Base-by-base conservation (phyloP, 179 eudicot genomes). In the Patellifolia procumbens region DNA sequence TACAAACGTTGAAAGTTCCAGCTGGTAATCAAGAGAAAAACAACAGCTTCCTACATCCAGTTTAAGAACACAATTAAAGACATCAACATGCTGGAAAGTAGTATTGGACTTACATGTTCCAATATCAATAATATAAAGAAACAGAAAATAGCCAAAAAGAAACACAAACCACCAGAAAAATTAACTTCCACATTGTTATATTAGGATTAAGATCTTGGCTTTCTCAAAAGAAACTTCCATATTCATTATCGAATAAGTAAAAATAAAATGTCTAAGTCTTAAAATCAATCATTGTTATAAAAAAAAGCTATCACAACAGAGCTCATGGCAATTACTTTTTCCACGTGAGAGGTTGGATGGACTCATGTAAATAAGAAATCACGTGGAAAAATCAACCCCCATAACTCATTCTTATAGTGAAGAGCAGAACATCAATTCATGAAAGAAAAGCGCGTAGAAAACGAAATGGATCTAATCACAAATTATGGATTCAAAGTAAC, bases 11-110 rank as follows among this genome's bases (percentile, higher is more conserved):
- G 64, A 76, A 81, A 66, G 16, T 39, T 52, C 46, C 68, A 70
- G 70, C 73, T 73, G 75, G 66, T 46, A 34, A 22, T 61, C 24
- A 58, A 58, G 8, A 60, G 17, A 73, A 76, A 68, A 77, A 60
- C 68, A 81, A 53, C 13, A 73, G 45, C 45, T 67, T 28, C 16
- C 71, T 45, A 43, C 35, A 69, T 65, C n/a, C 12, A 60, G 66
- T 70, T 70, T 46, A 55, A 55, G 56, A 20, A 31, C 70, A 72
- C 53, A 53, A 37, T 2, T 63, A 22, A 53, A 75, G 68, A 68
- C 81, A 81, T 73, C 78, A 39, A 68, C 46, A 62, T 62, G 74
- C 56, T 31, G 46, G 46, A 77, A 76, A 77, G 67, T 58, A 59
- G 4, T 24, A 42, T 70, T 74, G 69, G 60, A 62, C 22, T 20